phyloP scores from a whole-genome alignment of 306 rosid species.

The Dicorynia guianensis region DNA sequence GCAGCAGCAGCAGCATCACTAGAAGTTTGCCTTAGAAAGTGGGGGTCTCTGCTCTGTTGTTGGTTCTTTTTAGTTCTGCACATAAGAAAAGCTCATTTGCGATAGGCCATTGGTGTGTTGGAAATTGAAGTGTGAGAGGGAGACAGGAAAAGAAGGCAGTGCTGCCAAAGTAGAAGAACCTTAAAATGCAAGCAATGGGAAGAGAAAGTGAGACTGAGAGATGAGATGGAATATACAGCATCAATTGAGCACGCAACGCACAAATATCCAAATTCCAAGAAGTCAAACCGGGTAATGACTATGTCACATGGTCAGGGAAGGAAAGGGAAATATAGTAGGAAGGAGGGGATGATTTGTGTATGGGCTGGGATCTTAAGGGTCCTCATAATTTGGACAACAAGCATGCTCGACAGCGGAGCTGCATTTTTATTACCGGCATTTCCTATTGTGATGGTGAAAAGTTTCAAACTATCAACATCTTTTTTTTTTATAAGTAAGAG shows the following conservation, averaged over 20 bases:
- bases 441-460: too few relatives aligned
- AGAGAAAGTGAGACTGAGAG: background rate
- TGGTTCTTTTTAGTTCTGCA: slow-evolving; percentile 28
- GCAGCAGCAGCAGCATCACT: background rate
- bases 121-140: slow-evolving; percentile 46
- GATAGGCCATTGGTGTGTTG: slow-evolving; percentile 23
- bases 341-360: background rate
- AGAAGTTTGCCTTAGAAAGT: slow-evolving; percentile 52
- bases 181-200: slow-evolving; percentile 60
- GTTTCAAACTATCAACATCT: too few relatives aligned
- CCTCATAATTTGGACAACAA: too few relatives aligned
- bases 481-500: too few relatives aligned
- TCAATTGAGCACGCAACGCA: slow-evolving; percentile 54
- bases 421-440: too few relatives aligned
- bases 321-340: background rate
- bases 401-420: too few relatives aligned
- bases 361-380: too few relatives aligned
- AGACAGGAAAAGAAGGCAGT: slow-evolving; percentile 42
- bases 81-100: background rate
- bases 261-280: slow-evolving; percentile 26
- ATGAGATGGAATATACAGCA: background rate
- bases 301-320: slow-evolving; percentile 36
- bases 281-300: slow-evolving; percentile 10
- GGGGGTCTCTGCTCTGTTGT: slow-evolving; percentile 58
- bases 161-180: slow-evolving; percentile 47